These are phyloP conservation scores for Coniferiporia weirii DNA, from an alignment of 1,284 basidiomycete species.

Conservation along the genomic window DNA sequence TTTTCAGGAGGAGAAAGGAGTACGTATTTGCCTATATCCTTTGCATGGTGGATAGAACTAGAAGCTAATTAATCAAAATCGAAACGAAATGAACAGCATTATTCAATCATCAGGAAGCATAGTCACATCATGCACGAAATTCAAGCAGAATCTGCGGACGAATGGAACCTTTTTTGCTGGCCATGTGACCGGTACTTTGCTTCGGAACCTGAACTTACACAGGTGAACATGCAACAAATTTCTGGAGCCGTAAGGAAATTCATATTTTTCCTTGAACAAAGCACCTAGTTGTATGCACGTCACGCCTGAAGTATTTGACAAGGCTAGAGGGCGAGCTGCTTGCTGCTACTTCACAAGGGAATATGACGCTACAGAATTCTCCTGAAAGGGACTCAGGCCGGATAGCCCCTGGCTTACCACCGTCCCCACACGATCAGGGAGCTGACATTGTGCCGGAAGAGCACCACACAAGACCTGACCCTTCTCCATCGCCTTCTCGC, in stretches of 20 bases:
- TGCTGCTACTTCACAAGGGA: not conserved
- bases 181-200: conserved; percentile 3
- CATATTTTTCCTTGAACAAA: not conserved
- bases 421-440: not conserved
- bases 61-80: no score
- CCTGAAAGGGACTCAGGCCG: not conserved
- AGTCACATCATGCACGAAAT: no score
- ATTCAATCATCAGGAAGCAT: no score
- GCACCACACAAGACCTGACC: not conserved
- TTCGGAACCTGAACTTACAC: not conserved
- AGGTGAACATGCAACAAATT: not conserved
- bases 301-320: conserved; percentile 1
- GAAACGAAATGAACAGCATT: no score
- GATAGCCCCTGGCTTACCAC: not conserved
- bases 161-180: not conserved
- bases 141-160: no score
- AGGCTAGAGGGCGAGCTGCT: not conserved
- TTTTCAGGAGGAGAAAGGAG: no score
- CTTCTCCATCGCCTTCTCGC: no score
- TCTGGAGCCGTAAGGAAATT: not conserved
- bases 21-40: no score
- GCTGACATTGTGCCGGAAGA: not conserved
- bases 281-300: not conserved
- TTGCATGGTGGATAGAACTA: no score
- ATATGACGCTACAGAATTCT: not conserved